Percentiles rank a stretch among this genome's conserved stretches.
These are phyloP conservation scores for Claviceps paspali DNA, from an alignment of 2,329 filamentous ascomycete genomes.

Conservation along the genomic window DNA sequence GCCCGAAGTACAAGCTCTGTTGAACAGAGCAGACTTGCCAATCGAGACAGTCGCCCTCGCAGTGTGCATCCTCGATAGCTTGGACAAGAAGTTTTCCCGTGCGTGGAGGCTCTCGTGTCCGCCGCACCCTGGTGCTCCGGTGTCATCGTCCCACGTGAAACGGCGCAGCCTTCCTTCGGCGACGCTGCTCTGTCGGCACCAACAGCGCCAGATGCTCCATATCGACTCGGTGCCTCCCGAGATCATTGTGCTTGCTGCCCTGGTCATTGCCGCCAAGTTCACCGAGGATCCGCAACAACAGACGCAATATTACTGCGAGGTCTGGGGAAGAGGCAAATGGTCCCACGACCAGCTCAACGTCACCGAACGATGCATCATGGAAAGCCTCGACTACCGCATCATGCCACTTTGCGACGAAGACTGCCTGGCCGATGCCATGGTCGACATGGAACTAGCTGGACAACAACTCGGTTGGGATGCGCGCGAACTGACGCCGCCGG, in stretches of 20 bases:
- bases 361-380: conserved; percentile 49
- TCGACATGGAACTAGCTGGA: conserved; percentile 48
- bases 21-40: conserved; percentile 40
- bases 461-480: conserved; percentile 14
- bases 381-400: conserved; percentile 48
- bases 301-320: conserved; percentile 35
- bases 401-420: conserved; percentile 42
- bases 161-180: conserved; percentile 33
- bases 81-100: conserved; percentile 46
- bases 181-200: conserved; percentile 16
- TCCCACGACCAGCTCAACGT: conserved; percentile 46
- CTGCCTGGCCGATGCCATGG: conserved; percentile 42
- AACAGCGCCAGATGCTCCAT: conserved; percentile 39
- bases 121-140: conserved; percentile 19
- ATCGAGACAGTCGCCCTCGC: conserved; percentile 48
- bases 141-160: conserved; percentile 16
- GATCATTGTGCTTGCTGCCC: conserved; percentile 44
- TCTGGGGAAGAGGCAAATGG: conserved; percentile 42
- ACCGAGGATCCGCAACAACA: conserved; percentile 41
- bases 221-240: conserved; percentile 48
- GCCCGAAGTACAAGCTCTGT: conserved; percentile 42
- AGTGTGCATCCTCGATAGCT: conserved; percentile 50
- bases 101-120: conserved; percentile 47
- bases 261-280: conserved; percentile 52
- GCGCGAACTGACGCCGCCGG: conserved; percentile 16